Evolutionary conservation across 2,329 filamentous ascomycete genomes (phyloP), one percentile per base, ranked within the genome.

Genomic region (Talaromyces sp.): DNA sequence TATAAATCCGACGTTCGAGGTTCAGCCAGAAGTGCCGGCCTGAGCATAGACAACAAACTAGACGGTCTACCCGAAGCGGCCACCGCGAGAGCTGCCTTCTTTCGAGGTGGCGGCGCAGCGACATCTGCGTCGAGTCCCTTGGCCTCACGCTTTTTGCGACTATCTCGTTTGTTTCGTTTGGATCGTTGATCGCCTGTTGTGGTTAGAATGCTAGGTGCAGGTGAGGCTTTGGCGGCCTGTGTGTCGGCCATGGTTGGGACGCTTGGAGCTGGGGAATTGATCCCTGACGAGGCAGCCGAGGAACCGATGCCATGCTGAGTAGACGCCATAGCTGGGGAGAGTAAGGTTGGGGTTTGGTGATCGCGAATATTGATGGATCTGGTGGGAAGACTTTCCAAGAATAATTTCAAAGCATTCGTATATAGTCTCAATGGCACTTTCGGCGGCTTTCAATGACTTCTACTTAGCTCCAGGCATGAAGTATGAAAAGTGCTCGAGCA

Each of bases 121-220:
- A 62, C 71, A 54, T 77, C 76, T 8, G 68, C 64, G 44, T 79
- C 77, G 2, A 61, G 37, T 3, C 77, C 76, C 65, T 78, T 79
- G 33, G 77, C 74, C 63, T 77, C 76, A 12, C 76, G 73, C 65
- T 78, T 79, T 65, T 79, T 79, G 62, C 76, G 75, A 67, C 75
- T 77, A 52, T 79, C 77, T 35, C 75, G 71, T 69, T 79, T 79
- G 61, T 75, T 77, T 63, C 77, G 70, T 62, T 79, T 79, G 31
- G 73, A 70, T 42, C 72, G 72, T 61, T 76, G 75, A 14, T 67
- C 69, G 64, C 72, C 73, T 8, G 64, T 67, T 8, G 72, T 72
- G 23, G 67, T 65, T 54, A 67, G 71, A 14, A 67, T 70, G 28
- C 68, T 66, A 5, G 75, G 73, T 1, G 71, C 73, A 50, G 75